phyloP scores from a whole-genome alignment of 768 basidiomycete genomes.

The Brasilioporus rufonigricans region DNA sequence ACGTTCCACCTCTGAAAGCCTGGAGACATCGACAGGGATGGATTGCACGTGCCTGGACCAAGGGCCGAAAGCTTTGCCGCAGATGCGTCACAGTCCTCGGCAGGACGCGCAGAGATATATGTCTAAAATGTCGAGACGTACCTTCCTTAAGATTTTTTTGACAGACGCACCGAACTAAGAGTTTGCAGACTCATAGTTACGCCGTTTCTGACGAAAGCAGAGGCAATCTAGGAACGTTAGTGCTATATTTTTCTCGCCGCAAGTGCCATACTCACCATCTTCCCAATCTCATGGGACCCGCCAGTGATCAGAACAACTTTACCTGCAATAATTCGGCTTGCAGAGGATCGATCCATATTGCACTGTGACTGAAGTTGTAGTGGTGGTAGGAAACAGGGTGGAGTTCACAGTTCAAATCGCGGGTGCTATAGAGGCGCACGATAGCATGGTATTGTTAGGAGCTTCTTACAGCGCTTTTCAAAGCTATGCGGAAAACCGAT shows the following conservation, averaged over 20 bases:
- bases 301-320: constrained; percentile 64
- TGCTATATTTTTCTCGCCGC: not conserved
- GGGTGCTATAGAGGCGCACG: not conserved
- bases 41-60: constrained; percentile 57
- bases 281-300: constrained; percentile 64
- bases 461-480: too few species aligned
- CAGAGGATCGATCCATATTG: constrained; percentile 35
- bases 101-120: constrained; percentile 62
- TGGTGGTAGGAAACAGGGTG: not conserved
- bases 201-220: constrained; percentile 61
- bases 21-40: constrained; percentile 54
- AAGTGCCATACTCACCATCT: constrained; percentile 44
- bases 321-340: constrained; percentile 38
- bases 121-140: constrained; percentile 33
- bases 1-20: constrained; percentile 50
- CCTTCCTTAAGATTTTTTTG: not conserved
- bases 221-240: constrained; percentile 48
- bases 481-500: too few species aligned
- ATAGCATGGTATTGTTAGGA: constrained; percentile 15
- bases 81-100: constrained; percentile 48
- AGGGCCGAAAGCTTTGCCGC: constrained; percentile 49
- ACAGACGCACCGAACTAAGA: not conserved
- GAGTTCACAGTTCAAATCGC: not conserved
- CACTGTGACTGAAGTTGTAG: not conserved
- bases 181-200: constrained; percentile 42